phyloP scores from a whole-genome alignment of 495 filamentous ascomycete genomes.

The Penicillium verhagenii region DNA sequence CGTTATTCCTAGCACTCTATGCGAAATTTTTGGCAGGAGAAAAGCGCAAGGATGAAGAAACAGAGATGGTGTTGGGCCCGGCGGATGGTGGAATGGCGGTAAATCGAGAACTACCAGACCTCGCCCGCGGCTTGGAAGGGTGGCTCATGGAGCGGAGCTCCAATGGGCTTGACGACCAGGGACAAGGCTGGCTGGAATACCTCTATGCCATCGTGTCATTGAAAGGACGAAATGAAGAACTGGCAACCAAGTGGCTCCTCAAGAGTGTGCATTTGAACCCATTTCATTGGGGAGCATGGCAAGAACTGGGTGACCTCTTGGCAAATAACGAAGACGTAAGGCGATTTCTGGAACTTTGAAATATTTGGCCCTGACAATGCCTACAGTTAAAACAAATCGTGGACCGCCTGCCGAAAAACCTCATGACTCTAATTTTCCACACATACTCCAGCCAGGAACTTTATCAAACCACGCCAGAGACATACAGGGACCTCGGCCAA shows the following conservation, averaged over 20 bases:
- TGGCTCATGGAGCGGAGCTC: constrained; percentile 67
- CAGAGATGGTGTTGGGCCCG: constrained; percentile 95
- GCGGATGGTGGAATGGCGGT: constrained; percentile 77
- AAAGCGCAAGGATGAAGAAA: constrained; percentile 93
- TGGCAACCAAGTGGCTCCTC: constrained; percentile 79
- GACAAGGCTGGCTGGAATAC: constrained; percentile 95
- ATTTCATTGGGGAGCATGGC: constrained; percentile 97
- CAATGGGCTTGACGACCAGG: constrained; percentile 59
- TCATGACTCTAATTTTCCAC: constrained; percentile 92
- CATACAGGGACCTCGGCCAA: constrained; percentile 69
- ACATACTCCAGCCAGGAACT: constrained; percentile 86
- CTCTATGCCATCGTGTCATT: constrained; percentile 88
- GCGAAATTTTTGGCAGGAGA: constrained; percentile 91
- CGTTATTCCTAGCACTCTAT: constrained; percentile 90
- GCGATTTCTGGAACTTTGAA: constrained; percentile 18
- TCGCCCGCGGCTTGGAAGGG: constrained; percentile 71
- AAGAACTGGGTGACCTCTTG: constrained; percentile 76
- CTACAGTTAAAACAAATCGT: constrained; percentile 56
- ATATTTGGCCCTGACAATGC: constrained; percentile 13
- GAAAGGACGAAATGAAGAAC: constrained; percentile 83
- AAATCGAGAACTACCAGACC: constrained; percentile 76
- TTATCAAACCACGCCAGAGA: constrained; percentile 72
- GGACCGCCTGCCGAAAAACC: constrained; percentile 74
- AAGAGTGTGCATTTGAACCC: constrained; percentile 81
- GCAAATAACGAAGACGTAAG: constrained; percentile 79